Evolutionary conservation across 106 monocot species (phyloP), one percentile per base, ranked within the genome.

Genomic region (Hemerocallis citrina): DNA sequence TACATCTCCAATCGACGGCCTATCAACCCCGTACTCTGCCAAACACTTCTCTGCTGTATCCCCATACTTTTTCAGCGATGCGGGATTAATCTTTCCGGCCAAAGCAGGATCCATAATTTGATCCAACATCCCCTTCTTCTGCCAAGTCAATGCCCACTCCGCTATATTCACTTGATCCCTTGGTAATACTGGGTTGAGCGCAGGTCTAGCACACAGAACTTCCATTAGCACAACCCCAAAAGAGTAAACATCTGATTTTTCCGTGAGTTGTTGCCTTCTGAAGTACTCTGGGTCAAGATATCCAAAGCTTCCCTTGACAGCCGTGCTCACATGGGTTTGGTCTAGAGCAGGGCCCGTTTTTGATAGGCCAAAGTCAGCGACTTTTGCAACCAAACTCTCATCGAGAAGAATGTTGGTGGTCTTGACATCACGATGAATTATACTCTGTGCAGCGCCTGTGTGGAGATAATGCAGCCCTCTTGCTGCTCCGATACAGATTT

Each of bases 401-500:
- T 85, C 89, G n/a, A 89, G 44, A 43, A 89, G 44, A 8, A 89
- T 89, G 48, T 89, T 89, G 0, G 84, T 85, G 5, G 85, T 79
- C 70, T 89, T 89, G 10, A 89, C 80, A 65, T 89, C 89, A 16
- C 89, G 49, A 65, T 89, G 89, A 28, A 89, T 89, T 37, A 89
- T 76, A 4, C 72, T 72, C n/a, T 75, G 59, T 64, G 78, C 66
- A 11, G 66, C 52, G 25, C 66, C 66, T 10, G 66, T 66, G 66
- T 66, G 66, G 54, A 66, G 66, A 31, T 66, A 55, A 55, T 66
- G 66, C 38, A 66, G 14, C 4, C 66, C 66, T 21, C 41, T 54
- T 3, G 66, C 66, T 3, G 66, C 34, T 23, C 66, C 66, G 12
- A 66, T 66, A 30, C 55, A 66, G 3, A 67, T 67, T 42, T 67